phyloP scores from a whole-genome alignment of 2,329 filamentous ascomycete genomes.

The Hypomyces perniciosus region DNA sequence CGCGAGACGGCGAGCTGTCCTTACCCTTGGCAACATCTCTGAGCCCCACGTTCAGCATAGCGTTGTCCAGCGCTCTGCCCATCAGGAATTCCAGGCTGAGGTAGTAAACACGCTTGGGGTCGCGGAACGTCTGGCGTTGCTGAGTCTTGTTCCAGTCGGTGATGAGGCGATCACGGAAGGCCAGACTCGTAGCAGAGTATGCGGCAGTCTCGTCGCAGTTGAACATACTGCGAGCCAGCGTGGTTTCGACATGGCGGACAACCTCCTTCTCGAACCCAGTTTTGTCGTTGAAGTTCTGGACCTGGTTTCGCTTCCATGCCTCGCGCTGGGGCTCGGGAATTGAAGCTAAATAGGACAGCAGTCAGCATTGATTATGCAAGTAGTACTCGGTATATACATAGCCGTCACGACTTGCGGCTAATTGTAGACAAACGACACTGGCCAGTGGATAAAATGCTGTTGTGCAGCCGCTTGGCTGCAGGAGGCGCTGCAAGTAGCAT shows the following conservation, averaged over 20 bases:
- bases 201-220: constrained; percentile 96
- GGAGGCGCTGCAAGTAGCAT: background rate
- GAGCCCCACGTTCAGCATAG: constrained; percentile 90
- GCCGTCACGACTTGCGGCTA: background rate
- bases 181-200: constrained; percentile 84
- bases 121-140: constrained; percentile 85
- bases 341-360: constrained; percentile 42
- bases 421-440: background rate
- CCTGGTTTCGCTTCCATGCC: constrained; percentile 63
- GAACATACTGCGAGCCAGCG: constrained; percentile 89
- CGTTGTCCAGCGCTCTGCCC: constrained; percentile 94
- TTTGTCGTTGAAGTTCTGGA: constrained; percentile 65
- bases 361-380: background rate
- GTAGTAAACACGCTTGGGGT: constrained; percentile 94
- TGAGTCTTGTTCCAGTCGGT: constrained; percentile 98
- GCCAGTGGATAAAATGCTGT: background rate
- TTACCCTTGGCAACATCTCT: constrained; percentile 78
- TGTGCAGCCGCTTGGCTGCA: background rate
- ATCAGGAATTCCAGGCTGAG: constrained; percentile 96
- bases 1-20: constrained; percentile 18
- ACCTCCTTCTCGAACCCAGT: constrained; percentile 84
- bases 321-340: constrained; percentile 86
- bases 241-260: constrained; percentile 93
- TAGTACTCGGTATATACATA: background rate
- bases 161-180: constrained; percentile 87